These are phyloP conservation scores for Fusarium kyushuense DNA, from an alignment of 2,329 filamentous ascomycete species.

Conservation along the genomic window DNA sequence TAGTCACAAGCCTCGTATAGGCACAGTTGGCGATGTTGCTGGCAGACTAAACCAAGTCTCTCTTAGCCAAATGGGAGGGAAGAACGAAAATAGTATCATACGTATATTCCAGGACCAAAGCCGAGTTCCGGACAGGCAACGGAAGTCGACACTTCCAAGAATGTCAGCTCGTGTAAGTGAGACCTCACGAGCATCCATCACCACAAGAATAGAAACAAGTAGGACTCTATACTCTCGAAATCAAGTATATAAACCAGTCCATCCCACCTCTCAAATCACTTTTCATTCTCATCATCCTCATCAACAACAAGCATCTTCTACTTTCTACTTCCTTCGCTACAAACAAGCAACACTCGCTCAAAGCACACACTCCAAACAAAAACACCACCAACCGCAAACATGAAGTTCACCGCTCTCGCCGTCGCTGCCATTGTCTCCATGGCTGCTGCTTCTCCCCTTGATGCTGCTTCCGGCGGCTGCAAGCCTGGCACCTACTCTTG, in stretches of 20 bases:
- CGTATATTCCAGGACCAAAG: neutral
- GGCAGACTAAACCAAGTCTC: neutral
- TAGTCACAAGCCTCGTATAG: slow-evolving; percentile 27
- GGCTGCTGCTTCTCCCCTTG: slow-evolving; percentile 36
- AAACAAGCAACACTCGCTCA: slow-evolving; percentile 24
- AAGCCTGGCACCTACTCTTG: slow-evolving; percentile 54
- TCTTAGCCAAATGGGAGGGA: neutral
- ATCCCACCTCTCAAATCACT: neutral
- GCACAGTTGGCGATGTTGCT: neutral
- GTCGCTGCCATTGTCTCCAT: slow-evolving; percentile 42
- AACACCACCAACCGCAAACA: slow-evolving; percentile 35
- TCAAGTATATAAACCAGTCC: slow-evolving; percentile 30
- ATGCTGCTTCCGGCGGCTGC: slow-evolving; percentile 41
- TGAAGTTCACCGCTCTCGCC: slow-evolving; percentile 49
- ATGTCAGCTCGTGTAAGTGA: slow-evolving; percentile 28
- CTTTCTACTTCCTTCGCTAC: slow-evolving; percentile 14
- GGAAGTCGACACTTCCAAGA: slow-evolving; percentile 12
- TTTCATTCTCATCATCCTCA: slow-evolving; percentile 25
- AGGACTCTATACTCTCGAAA: rapidly evolving
- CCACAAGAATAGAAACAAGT: slow-evolving; percentile 28
- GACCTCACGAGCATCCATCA: neutral
- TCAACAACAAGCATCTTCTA: slow-evolving; percentile 19
- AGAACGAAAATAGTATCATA: slow-evolving; percentile 12
- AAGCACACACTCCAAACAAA: neutral
- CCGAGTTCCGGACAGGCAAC: slow-evolving; percentile 3